Evolutionary conservation across 371 early-diverging fungal genomes (phyloP).

Genomic region (Amoeboaphelidium protococcarum): DNA sequence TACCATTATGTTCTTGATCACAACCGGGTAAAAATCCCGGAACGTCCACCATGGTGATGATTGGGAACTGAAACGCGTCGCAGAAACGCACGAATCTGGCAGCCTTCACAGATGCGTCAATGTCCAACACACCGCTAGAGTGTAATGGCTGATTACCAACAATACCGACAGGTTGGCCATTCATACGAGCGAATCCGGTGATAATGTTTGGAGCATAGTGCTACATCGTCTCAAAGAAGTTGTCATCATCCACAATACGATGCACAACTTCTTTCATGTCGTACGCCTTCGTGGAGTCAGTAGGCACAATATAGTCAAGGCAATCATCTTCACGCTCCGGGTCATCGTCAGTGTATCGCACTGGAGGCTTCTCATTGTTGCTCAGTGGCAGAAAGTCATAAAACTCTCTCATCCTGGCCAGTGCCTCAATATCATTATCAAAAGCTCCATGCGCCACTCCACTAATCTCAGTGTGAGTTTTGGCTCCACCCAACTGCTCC

Average conservation of each 20-base stretch:
- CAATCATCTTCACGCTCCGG: constrained; percentile 41
- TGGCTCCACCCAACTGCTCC: constrained; percentile 83
- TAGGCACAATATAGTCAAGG: constrained; percentile 60
- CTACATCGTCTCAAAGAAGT: constrained; percentile 76
- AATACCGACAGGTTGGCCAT: constrained; percentile 70
- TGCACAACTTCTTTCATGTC: constrained; percentile 69
- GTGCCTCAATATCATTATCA: constrained; percentile 79
- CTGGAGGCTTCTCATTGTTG: constrained; percentile 37
- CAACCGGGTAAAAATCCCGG: constrained; percentile 92
- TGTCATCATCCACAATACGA: constrained; percentile 44
- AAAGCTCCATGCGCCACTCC: constrained; percentile 74
- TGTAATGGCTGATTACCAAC: constrained; percentile 87
- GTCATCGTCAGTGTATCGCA: constrained; percentile 39
- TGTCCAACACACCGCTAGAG: constrained; percentile 83
- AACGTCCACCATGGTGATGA: constrained; percentile 86
- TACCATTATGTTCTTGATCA: constrained; percentile 80
- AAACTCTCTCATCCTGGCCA: constrained; percentile 56
- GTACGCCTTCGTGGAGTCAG: constrained; percentile 74
- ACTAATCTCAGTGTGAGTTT: constrained; percentile 61
- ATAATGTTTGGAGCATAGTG: constrained; percentile 80
- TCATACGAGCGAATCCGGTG: constrained; percentile 61
- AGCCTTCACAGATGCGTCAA: constrained; percentile 81
- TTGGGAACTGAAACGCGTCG: constrained; percentile 83
- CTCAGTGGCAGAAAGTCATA: constrained; percentile 65
- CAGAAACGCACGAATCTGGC: constrained; percentile 87